These are phyloP conservation scores for Quercus mongolica DNA, from an alignment of 306 rosid genomes.

Conservation along the genomic window DNA sequence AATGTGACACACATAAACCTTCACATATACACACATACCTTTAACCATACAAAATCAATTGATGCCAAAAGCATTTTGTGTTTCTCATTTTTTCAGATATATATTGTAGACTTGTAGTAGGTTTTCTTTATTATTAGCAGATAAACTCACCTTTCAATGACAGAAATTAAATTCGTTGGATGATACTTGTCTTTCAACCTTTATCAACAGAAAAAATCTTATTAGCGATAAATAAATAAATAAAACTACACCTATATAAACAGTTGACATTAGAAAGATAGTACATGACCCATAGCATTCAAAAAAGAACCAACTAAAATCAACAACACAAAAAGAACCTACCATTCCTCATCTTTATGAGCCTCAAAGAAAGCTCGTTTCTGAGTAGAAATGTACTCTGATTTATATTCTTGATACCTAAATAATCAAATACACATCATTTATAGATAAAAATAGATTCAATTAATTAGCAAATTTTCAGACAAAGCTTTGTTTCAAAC, in stretches of 20 bases:
- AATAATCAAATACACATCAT: constrained; percentile 11
- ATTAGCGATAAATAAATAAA: neutral
- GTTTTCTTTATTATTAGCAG: neutral
- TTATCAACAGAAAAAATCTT: constrained; percentile 21
- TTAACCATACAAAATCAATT: neutral
- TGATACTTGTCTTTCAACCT: constrained; percentile 98
- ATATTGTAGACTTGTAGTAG: constrained; percentile 1
- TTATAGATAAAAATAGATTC: neutral
- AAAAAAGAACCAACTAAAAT: constrained; percentile 19
- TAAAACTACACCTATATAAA: neutral
- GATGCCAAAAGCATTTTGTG: constrained; percentile 5
- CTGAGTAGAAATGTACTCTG: constrained; percentile 93
- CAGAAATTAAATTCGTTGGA: constrained; percentile 84
- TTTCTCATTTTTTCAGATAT: constrained; percentile 3
- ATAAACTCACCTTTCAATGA: constrained; percentile 70
- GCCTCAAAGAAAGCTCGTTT: constrained; percentile 81
- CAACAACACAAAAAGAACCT: constrained; percentile 1
- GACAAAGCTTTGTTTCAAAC: constrained; percentile 2
- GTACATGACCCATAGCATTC: neutral
- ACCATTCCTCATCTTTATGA: constrained; percentile 97
- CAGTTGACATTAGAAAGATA: neutral
- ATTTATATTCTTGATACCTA: constrained; percentile 94
- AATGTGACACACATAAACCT: neutral
- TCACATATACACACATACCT: neutral
- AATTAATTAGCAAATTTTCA: neutral